Evolutionary conservation across 257 asterid genomes (phyloP).

Genomic region (Salvia miltiorrhiza): DNA sequence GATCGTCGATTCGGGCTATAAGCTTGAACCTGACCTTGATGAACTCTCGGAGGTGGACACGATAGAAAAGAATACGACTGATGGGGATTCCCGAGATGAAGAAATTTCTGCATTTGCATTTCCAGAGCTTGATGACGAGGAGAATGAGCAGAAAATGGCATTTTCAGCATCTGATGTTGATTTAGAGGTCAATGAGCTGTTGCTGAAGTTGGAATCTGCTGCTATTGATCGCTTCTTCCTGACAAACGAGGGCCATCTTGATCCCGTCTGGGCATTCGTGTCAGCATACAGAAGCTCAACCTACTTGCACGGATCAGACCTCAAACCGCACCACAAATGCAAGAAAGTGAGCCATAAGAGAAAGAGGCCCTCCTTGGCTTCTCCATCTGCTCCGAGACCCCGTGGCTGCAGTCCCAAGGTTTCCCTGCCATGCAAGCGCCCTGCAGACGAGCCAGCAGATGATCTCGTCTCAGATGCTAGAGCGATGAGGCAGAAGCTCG

Average conservation of each 20-base stretch:
- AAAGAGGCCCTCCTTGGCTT: slow-evolving; percentile 18
- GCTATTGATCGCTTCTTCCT: slow-evolving; percentile 43
- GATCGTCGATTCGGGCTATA: slow-evolving; percentile 27
- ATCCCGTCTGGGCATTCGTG: slow-evolving; percentile 36
- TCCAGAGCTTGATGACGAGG: slow-evolving; percentile 11
- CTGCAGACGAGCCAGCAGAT: slow-evolving; percentile 14
- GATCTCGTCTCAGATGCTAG: slow-evolving; percentile 29
- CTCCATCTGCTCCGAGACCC: slow-evolving; percentile 18
- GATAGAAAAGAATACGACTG: too few relatives aligned
- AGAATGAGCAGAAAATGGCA: slow-evolving; percentile 15
- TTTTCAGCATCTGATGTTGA: slow-evolving; percentile 28
- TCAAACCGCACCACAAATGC: slow-evolving; percentile 21
- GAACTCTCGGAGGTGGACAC: slow-evolving; percentile 19
- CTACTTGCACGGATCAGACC: slow-evolving; percentile 33
- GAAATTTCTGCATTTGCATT: slow-evolving; percentile 23
- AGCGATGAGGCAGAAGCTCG: slow-evolving; percentile 14
- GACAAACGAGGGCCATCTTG: slow-evolving; percentile 36
- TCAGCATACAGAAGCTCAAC: slow-evolving; percentile 53
- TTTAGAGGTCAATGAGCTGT: slow-evolving; percentile 31
- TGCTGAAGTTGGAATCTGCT: slow-evolving; percentile 38
- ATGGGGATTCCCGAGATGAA: neutral
- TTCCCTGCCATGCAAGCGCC: neutral
- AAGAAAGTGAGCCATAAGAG: slow-evolving; percentile 27
- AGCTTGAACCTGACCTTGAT: slow-evolving; percentile 25
- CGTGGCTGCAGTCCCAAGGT: neutral